Base-by-base conservation (phyloP, 2,329 filamentous ascomycete species). In the Aciculosporium take region DNA sequence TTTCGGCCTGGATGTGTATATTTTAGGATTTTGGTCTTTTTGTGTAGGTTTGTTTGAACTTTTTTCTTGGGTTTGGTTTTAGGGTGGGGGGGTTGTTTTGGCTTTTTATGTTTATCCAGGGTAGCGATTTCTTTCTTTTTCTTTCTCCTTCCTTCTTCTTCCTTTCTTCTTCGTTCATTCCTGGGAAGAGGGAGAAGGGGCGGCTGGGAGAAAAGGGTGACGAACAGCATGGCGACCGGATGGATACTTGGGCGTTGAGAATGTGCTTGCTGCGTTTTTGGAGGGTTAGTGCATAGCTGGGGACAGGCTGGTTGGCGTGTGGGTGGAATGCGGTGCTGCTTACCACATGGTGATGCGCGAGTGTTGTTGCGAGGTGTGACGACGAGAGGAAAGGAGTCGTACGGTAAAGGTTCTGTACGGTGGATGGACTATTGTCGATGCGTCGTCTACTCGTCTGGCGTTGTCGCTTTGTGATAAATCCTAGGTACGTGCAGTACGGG, bases 161-260 rank as follows among this genome's bases (percentile, higher is more conserved):
- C 6, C 7, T n/a, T 30, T 23, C 17, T 37, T 27, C 7, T 20
- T 21, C 5, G 12, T 20, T 21, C 13, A 23, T 32, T 10, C 13
- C 10, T 28, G 20, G 3, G 5, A 18, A 12, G 13, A 31, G 12
- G 12, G 27, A 15, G 13, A 24, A 8, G 27, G 35, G 23, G 18
- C 18, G 23, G 20, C 15, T 4, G 27, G 12, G 20, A 7, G 29
- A 36, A 33, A 39, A 27, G 38, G 34, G 38, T 30, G 37, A 64
- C 79, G 54, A 75, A 89, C 91, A 98, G 72, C 91, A 98, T 48
- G 88, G 84, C 43, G 88, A 91, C 54, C 91, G 84, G 66, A 98
- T 93, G 44, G 89, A 71, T 56, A 98, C 91, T 67, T 98, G 91
- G 48, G 89, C 91, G 71, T 98, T 98, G 62, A 98, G 79, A 57